Evolutionary conservation across 73 alveolate species (phyloP), one percentile per base, ranked within the genome.

Genomic region (Chromera velia): DNA sequence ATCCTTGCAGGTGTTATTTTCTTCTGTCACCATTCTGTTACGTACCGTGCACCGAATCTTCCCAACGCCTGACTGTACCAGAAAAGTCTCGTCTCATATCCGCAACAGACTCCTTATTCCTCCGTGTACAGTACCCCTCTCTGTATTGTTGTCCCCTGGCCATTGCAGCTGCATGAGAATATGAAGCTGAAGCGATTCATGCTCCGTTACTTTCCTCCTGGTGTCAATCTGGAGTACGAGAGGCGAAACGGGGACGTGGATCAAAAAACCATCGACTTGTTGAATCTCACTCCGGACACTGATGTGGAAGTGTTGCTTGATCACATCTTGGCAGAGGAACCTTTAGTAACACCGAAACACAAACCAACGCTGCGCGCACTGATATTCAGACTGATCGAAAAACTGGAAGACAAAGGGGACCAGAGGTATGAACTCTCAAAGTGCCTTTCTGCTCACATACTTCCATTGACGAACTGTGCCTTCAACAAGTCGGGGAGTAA

Each of bases 381-480:
- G 69, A 94, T 93, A 64, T 82, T 86, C 69, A 87, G 83, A 74
- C 92, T 93, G 83, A 91, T 93, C 66, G 80, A 75, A 34, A 91
- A 90, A 77, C 88, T 84, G 62, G 86, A 84, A 72, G 70, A 82
- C 77, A 68, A 73, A 73, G 75, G 29, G 72, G 27, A 0, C 55
- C 91, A 97, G 78, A 88, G 91, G 68, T 97, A 93, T 90, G 82
- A 75, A 31, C 78, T 93, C 77, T 93, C 91, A 91, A 96, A 94
- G 84, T 94, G 95, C 30, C 91, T 97, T 26, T 89, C 93, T 76
- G 98, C 99, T 62, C 99, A 97, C 83, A 92, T 95, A 45, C 91
- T 97, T 71, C 99, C 99, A 18, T 87, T 97, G 80, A 97, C 99
- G 32, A 97, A 97, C 88, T 97, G 99, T 90, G 99, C 99, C 76